Evolutionary conservation across 1,284 basidiomycete genomes (phyloP).

Genomic region (Ganoderma leucocontextum): DNA sequence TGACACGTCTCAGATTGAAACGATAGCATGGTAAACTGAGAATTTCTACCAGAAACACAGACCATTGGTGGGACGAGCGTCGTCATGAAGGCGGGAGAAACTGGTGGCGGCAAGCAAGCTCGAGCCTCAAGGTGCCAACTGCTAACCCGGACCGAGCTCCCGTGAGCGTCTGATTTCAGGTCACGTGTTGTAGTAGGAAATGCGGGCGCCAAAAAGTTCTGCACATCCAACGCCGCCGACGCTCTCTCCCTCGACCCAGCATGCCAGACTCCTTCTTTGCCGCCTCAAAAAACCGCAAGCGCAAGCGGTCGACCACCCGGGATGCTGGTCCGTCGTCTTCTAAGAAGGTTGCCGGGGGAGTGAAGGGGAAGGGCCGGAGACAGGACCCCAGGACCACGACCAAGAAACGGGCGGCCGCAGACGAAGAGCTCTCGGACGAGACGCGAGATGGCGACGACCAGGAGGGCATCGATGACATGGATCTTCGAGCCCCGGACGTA

Average conservation of each 20-base stretch:
- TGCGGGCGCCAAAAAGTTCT: conserved; percentile 25
- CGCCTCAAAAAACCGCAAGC: conserved; percentile 29
- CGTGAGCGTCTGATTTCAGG: background rate
- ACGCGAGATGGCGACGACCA: conserved; percentile 62
- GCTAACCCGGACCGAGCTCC: background rate
- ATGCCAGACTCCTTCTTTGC: conserved; percentile 90
- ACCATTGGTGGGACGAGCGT: background rate
- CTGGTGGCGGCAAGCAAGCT: background rate
- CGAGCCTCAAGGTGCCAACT: background rate
- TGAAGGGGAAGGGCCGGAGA: conserved; percentile 26
- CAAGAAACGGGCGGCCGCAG: conserved; percentile 48
- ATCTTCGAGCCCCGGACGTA: conserved; percentile 69
- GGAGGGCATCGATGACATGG: conserved; percentile 76
- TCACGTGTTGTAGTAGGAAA: background rate
- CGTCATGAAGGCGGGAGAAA: background rate
- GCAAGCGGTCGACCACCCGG: conserved; percentile 52
- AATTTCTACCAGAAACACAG: background rate
- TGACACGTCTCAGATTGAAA: background rate
- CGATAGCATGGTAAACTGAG: background rate
- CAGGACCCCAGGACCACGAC: conserved; percentile 30
- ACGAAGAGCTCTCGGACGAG: conserved; percentile 81
- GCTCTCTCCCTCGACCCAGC: background rate
- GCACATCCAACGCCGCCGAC: conserved; percentile 8
- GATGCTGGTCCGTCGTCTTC: conserved; percentile 40
- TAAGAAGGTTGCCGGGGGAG: conserved; percentile 37